A percentile compares a stretch with the other conserved stretches of the same genome.
Evolutionary conservation across 495 filamentous ascomycete species (phyloP).

Genomic region (Aspergillus bridgeri): DNA sequence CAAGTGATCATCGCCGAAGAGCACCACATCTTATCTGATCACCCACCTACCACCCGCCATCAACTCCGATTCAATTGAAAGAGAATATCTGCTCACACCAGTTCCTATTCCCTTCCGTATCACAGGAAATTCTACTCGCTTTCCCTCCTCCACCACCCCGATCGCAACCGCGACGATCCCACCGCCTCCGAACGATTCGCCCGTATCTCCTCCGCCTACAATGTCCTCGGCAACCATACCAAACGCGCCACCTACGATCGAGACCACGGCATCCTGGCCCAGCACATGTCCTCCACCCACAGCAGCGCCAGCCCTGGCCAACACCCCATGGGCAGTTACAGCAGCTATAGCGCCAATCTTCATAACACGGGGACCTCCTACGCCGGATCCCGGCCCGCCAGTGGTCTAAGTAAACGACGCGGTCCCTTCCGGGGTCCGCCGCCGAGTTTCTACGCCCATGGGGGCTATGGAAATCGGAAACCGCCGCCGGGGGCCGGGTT

Average conservation of each 20-base stretch:
- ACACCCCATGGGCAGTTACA: conserved; percentile 45
- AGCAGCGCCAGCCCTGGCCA: conserved; percentile 33
- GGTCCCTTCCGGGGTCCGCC: conserved; percentile 78
- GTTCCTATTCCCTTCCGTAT: not conserved
- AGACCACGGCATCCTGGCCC: conserved; percentile 48
- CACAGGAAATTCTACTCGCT: conserved; percentile 77
- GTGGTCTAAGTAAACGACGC: conserved; percentile 73
- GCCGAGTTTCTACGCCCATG: conserved; percentile 78
- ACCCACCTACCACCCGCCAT: not conserved
- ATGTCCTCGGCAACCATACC: conserved; percentile 62
- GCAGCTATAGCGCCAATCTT: conserved; percentile 29
- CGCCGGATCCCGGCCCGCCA: conserved; percentile 69
- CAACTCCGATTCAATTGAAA: no score
- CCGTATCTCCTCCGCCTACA: conserved; percentile 82
- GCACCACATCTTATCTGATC: not conserved
- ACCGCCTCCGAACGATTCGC: conserved; percentile 75
- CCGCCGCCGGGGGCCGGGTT: conserved; percentile 19
- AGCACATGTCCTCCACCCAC: conserved; percentile 27
- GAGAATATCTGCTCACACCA: no score
- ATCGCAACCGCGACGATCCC: conserved; percentile 78
- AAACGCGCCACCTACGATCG: conserved; percentile 80
- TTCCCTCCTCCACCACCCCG: conserved; percentile 90
- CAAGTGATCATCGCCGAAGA: not conserved
- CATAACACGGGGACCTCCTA: conserved; percentile 43
- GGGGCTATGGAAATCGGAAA: conserved; percentile 49